Percentiles rank a stretch among this genome's conserved stretches.
phyloP scores from a whole-genome alignment of 441 rosid species.

The Viola pubescens region DNA sequence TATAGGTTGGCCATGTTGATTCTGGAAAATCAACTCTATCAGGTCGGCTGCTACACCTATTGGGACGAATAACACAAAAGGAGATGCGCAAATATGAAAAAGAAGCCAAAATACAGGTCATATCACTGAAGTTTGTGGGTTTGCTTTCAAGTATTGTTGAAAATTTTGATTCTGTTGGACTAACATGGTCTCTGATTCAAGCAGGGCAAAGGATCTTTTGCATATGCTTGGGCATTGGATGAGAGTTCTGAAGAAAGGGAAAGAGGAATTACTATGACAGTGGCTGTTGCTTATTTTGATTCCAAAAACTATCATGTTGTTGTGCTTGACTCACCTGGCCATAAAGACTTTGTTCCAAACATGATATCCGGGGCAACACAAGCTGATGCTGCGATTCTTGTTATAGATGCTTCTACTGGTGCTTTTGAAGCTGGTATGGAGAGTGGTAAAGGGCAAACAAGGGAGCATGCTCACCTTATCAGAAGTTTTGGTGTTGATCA shows the following conservation, averaged over 20 bases:
- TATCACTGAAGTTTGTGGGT: conserved; percentile 8
- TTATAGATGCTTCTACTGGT: conserved; percentile 84
- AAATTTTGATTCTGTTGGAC: conserved; percentile 11
- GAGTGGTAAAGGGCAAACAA: conserved; percentile 72
- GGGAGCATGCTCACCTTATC: conserved; percentile 88
- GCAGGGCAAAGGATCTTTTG: conserved; percentile 95
- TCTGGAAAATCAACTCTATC: conserved; percentile 98
- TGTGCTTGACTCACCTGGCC: conserved; percentile 96
- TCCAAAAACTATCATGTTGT: conserved; percentile 85
- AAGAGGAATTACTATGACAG: conserved; percentile 97
- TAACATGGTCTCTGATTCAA: conserved; percentile 16
- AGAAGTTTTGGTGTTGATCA: conserved; percentile 98
- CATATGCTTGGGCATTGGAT: conserved; percentile 99
- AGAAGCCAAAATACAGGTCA: conserved; percentile 84
- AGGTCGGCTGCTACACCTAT: conserved; percentile 84
- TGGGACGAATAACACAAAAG: conserved; percentile 87
- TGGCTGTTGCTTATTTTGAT: conserved; percentile 95
- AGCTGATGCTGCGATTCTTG: conserved; percentile 94
- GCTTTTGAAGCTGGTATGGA: conserved; percentile 94
- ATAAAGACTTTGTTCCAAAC: conserved; percentile 97
- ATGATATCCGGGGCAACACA: conserved; percentile 98
- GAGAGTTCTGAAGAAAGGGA: conserved; percentile 99
- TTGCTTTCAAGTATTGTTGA: neutral
- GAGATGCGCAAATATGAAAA: conserved; percentile 94
- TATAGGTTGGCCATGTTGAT: conserved; percentile 99